Conservation (phyloP, 179 eudicot genomes). For the Heliamphora ciliata region DNA sequence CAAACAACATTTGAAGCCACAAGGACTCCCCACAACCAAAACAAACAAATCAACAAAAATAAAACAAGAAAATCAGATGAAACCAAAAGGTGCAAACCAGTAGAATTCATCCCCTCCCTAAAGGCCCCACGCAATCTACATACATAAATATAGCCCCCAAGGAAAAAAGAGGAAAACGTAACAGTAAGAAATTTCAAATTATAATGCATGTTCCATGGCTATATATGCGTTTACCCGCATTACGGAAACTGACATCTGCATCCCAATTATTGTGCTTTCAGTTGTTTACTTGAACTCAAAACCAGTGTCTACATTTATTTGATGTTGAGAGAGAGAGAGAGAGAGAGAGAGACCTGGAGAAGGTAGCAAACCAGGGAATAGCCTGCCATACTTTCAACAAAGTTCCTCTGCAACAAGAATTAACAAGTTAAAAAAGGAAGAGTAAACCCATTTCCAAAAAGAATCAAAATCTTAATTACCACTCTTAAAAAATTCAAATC, state of each 20-base stretch:
- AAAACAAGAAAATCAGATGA: neutral
- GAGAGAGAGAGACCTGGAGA: slow-evolving; percentile 57
- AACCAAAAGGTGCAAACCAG: too few species aligned
- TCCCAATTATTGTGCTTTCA: neutral
- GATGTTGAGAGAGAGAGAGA: slow-evolving; percentile 10
- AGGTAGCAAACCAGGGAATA: slow-evolving; percentile 99
- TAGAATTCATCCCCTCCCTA: too few species aligned
- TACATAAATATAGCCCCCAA: neutral
- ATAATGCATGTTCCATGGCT: neutral
- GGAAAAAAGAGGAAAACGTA: neutral
- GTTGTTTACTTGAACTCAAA: neutral
- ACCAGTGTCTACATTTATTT: neutral
- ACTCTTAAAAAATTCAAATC: neutral
- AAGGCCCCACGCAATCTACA: too few species aligned
- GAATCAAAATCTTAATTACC: neutral
- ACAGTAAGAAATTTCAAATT: neutral
- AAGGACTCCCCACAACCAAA: neutral
- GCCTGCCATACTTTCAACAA: slow-evolving; percentile 99
- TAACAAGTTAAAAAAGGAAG: neutral
- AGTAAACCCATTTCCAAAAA: slow-evolving; percentile 7
- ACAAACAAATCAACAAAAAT: neutral
- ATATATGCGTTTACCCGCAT: neutral
- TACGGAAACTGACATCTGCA: neutral
- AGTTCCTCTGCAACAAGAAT: slow-evolving; percentile 70
- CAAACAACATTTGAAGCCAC: neutral